Conservation (phyloP, 1,139 yeast species). For the Geotrichum phurueaensis region DNA sequence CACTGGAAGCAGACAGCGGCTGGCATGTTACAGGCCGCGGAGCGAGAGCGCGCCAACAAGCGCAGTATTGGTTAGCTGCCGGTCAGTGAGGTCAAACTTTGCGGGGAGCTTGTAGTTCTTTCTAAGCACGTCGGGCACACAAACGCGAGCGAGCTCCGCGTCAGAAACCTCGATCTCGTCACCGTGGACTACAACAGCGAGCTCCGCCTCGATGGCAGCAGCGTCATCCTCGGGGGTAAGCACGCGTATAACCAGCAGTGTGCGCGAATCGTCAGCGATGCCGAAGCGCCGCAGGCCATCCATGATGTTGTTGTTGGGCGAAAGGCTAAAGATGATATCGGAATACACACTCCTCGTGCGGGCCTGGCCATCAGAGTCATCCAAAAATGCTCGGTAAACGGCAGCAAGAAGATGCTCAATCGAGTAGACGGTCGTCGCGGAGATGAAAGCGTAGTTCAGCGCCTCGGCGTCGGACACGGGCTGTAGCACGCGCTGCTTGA, state of each 20-base stretch:
- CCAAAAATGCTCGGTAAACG: conserved; percentile 45
- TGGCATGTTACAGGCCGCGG: conserved; percentile 15
- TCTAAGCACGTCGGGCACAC: conserved; percentile 37
- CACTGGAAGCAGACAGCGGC: background rate
- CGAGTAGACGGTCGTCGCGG: conserved; percentile 41
- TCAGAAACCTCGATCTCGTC: conserved; percentile 34
- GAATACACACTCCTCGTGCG: conserved; percentile 49
- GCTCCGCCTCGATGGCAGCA: conserved; percentile 11
- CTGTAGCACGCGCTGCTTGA: conserved; percentile 6
- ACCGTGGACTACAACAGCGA: conserved; percentile 19
- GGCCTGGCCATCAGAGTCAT: conserved; percentile 36
- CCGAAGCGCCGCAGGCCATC: conserved; percentile 47
- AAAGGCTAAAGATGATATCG: conserved; percentile 47
- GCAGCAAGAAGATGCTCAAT: conserved; percentile 48
- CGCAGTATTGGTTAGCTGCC: conserved; percentile 14
- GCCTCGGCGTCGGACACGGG: conserved; percentile 30
- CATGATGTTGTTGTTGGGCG: conserved; percentile 48
- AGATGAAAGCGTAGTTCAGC: conserved; percentile 46
- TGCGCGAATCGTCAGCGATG: conserved; percentile 36
- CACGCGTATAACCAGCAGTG: conserved; percentile 39
- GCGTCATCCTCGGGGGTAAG: conserved; percentile 16
- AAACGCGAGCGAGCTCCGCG: conserved; percentile 29
- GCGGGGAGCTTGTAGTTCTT: conserved; percentile 32
- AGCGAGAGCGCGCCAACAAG: conserved; percentile 17
- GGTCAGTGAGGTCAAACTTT: conserved; percentile 11